Base-by-base conservation (phyloP, 164 flowering plant species). In the Kalanchoe fedtschenkoi region DNA sequence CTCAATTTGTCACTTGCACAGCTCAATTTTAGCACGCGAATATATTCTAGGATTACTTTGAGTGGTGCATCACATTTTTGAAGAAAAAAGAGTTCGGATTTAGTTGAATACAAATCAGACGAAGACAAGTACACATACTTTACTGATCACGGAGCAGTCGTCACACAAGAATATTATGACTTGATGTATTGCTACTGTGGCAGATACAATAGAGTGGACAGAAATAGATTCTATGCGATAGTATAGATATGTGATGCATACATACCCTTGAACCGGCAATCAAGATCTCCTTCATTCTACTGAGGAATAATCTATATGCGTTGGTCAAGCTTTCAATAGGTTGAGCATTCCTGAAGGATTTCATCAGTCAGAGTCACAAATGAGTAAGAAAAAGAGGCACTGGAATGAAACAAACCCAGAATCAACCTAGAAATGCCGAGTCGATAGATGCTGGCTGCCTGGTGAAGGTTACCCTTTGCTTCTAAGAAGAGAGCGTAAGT, bases 381-480 rank as follows among this genome's bases (percentile, higher is more conserved):
- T 19, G 21, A 68, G 47, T 37, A 15, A 4, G 7, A 10, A 13
- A 41, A 22, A 2, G 9, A 39, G 19, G 7, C 47, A 1, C 4
- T 53, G 28, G 17, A 17, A 15, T 11, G 14, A 55, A 16, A 22
- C 42, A 60, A 33, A 38, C 16, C 32, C 15, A 56, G 24, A 46
- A 58, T 46, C 10, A 54, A 90, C 99, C 97, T 88, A 33, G 80
- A 78, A 68, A 93, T 78, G 29, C 96, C 99, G 62, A 73, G 65
- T 24, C 68, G 74, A 73, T 88, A 93, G 63, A 85, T 70, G 39
- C 38, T 54, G 57, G 66, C 67, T 3, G 99, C 99, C 28, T 88
- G 89, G 17, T 66, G 62, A 68, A 86, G 73, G 69, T 65, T 74
- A 73, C 85, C 89, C 59, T 81, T 90, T 0, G 68, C 79, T 76